Conservation (phyloP, 306 rosid species). For the Trifolium subterraneum region DNA sequence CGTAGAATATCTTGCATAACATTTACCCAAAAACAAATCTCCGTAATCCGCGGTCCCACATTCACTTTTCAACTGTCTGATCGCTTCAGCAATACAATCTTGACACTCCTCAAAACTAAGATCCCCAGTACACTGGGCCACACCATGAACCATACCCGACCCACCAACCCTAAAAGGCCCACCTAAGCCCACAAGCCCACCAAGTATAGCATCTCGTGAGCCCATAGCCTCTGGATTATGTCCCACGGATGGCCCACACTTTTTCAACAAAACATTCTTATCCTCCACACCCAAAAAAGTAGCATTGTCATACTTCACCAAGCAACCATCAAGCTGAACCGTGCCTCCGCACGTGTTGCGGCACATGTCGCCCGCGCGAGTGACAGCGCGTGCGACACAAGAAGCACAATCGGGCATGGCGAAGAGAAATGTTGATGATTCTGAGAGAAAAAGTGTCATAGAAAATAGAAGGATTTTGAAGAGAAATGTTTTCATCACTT, state of each 20-base stretch:
- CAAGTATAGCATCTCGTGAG: conserved; percentile 62
- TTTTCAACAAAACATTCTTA: conserved; percentile 71
- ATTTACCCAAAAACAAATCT: conserved; percentile 81
- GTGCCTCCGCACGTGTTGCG: conserved; percentile 64
- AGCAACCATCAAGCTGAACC: conserved; percentile 83
- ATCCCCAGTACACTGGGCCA: conserved; percentile 82
- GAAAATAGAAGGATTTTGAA: not conserved
- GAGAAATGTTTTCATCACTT: conserved; percentile 14
- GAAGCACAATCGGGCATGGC: conserved; percentile 91
- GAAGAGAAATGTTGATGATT: conserved; percentile 53
- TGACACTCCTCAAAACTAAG: conserved; percentile 64
- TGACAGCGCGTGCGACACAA: conserved; percentile 67
- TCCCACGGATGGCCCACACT: conserved; percentile 85
- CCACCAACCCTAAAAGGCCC: conserved; percentile 71
- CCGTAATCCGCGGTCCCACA: conserved; percentile 75
- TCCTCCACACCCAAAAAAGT: conserved; percentile 76
- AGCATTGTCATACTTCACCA: conserved; percentile 79
- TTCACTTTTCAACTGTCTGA: conserved; percentile 61
- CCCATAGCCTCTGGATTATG: conserved; percentile 57
- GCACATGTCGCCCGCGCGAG: conserved; percentile 63
- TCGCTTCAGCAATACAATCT: conserved; percentile 72
- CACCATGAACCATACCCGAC: conserved; percentile 61
- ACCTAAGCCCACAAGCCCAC: conserved; percentile 52
- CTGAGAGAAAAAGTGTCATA: conserved; percentile 15
- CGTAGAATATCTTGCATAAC: conserved; percentile 68